Evolutionary conservation across 1,284 basidiomycete genomes (phyloP).

Genomic region (Cutaneotrichosporon cyanovorans): DNA sequence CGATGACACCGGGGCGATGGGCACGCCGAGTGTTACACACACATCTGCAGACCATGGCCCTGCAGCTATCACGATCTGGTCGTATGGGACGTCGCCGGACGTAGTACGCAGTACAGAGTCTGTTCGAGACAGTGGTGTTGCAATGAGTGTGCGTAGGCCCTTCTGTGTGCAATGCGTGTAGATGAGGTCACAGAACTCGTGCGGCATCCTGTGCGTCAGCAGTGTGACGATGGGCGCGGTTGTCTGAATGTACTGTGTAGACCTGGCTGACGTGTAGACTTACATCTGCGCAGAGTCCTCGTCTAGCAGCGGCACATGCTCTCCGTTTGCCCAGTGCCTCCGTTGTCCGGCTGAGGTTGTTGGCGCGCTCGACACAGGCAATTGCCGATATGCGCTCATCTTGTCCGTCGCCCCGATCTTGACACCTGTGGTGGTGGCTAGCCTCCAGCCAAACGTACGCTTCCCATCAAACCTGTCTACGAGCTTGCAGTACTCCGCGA

Average conservation of each 20-base stretch:
- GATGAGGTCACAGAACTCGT: slow-evolving; percentile 6
- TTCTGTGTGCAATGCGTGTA: slow-evolving; percentile 4
- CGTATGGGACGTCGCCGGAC: slow-evolving; percentile 5
- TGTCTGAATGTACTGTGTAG: no score
- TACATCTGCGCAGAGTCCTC: slow-evolving; percentile 9
- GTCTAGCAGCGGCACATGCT: slow-evolving; percentile 3
- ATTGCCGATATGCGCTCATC: slow-evolving; percentile 13
- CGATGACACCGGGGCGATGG: slow-evolving; percentile 4
- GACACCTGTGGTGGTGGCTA: slow-evolving; percentile 7
- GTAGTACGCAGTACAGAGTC: slow-evolving; percentile 3
- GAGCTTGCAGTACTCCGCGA: slow-evolving; percentile 65
- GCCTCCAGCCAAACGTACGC: slow-evolving; percentile 60
- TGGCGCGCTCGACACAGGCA: slow-evolving; percentile 1
- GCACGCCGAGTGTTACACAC: slow-evolving; percentile 7
- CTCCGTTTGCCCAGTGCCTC: slow-evolving; percentile 8
- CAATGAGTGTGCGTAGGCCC: slow-evolving; percentile 12
- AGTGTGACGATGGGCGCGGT: background rate
- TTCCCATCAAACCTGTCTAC: slow-evolving; percentile 62
- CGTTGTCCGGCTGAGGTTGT: background rate
- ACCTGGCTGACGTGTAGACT: no score
- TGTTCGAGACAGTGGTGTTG: slow-evolving; percentile 2
- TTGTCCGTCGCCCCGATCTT: slow-evolving; percentile 7
- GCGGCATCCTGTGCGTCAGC: slow-evolving; percentile 2
- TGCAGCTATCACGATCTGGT: slow-evolving; percentile 11
- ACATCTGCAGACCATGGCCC: slow-evolving; percentile 12